Conservation (phyloP, 805 yeast species). For the Candida nonsorbophila region DNA sequence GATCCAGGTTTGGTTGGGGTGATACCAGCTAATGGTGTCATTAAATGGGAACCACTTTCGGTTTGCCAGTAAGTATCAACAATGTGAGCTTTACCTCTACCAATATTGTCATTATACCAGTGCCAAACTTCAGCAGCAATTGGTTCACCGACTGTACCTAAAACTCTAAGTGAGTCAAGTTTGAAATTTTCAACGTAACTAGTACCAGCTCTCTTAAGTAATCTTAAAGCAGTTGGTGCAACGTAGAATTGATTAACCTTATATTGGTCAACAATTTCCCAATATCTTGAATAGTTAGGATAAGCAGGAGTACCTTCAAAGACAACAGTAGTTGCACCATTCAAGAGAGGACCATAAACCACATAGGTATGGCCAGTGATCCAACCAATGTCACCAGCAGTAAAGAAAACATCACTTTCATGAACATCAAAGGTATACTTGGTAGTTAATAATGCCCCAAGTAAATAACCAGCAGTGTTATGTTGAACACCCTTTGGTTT, state of each 20-base stretch:
- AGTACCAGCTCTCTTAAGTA: constrained; percentile 86
- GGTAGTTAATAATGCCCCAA: constrained; percentile 89
- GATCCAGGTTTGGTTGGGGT: constrained; percentile 96
- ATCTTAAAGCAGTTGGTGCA: constrained; percentile 96
- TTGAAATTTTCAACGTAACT: constrained; percentile 75
- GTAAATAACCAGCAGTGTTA: constrained; percentile 87
- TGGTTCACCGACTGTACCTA: constrained; percentile 98
- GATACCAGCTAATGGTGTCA: constrained; percentile 92
- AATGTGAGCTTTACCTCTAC: constrained; percentile 83
- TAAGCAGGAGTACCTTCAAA: constrained; percentile 98
- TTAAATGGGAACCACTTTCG: constrained; percentile 92
- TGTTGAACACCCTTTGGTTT: constrained; percentile 98
- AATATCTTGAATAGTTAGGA: constrained; percentile 91
- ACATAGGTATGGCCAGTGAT: constrained; percentile 98
- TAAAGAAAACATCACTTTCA: constrained; percentile 80
- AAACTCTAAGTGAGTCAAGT: constrained; percentile 78
- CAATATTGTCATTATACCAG: constrained; percentile 93
- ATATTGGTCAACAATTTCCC: constrained; percentile 92
- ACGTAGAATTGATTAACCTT: constrained; percentile 94
- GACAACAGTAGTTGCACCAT: constrained; percentile 86
- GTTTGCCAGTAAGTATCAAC: constrained; percentile 99
- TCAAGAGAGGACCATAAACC: constrained; percentile 83
- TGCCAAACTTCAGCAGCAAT: constrained; percentile 98
- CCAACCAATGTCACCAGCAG: constrained; percentile 99
- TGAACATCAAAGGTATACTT: constrained; percentile 92